Evolutionary conservation across 768 basidiomycete species (phyloP).

Genomic region (Termitomyces sp.): DNA sequence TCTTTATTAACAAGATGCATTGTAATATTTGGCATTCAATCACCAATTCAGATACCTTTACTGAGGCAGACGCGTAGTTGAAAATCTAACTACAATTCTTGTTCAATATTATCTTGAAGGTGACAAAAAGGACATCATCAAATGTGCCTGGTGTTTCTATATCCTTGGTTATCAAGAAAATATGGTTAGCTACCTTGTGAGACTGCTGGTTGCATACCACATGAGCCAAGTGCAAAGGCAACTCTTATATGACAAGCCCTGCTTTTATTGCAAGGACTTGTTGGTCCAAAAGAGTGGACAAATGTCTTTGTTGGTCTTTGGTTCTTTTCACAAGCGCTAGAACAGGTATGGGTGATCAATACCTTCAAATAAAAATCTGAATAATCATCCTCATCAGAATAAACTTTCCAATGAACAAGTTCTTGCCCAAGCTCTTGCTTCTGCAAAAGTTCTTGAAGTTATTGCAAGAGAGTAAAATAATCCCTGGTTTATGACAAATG

Average conservation of each 20-base stretch:
- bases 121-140: constrained; percentile 87
- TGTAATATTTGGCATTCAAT: constrained; percentile 79
- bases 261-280: constrained; percentile 65
- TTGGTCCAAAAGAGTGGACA: constrained; percentile 80
- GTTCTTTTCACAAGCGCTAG: constrained; percentile 82
- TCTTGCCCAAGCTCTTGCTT: constrained; percentile 66
- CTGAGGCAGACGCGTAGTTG: constrained; percentile 73
- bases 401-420: constrained; percentile 64
- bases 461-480: constrained; percentile 80
- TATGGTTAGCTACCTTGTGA: constrained; percentile 93
- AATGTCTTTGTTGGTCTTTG: constrained; percentile 90
- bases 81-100: constrained; percentile 86
- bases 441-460: constrained; percentile 85
- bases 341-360: constrained; percentile 48
- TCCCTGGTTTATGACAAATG: constrained; percentile 73
- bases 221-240: constrained; percentile 43
- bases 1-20: constrained; percentile 66
- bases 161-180: constrained; percentile 80
- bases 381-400: constrained; percentile 34
- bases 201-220: constrained; percentile 70
- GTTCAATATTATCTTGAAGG: constrained; percentile 83
- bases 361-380: neutral
- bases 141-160: constrained; percentile 87
- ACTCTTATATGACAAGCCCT: constrained; percentile 59
- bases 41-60: constrained; percentile 44